Evolutionary conservation across 495 filamentous ascomycete species (phyloP).

Genomic region (Penicillium cataractarum): DNA sequence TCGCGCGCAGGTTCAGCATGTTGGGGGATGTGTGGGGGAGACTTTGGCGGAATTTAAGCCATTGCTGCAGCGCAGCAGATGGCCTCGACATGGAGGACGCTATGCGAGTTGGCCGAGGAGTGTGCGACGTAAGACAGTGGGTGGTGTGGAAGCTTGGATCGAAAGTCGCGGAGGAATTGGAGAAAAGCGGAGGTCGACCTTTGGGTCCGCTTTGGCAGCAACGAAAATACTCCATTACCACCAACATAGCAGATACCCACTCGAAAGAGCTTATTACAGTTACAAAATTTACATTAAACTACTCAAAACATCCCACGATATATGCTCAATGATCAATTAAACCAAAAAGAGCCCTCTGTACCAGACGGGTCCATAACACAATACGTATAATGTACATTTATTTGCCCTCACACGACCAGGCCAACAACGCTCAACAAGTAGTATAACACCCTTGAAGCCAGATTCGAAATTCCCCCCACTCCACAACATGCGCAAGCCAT

Average conservation of each 20-base stretch:
- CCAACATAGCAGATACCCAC: neutral
- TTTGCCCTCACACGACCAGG: slow-evolving; percentile 37
- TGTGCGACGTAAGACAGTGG: slow-evolving; percentile 9
- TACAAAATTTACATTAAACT: neutral
- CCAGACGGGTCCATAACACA: slow-evolving; percentile 41
- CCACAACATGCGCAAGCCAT: slow-evolving; percentile 12
- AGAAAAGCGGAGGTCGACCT: slow-evolving; percentile 18
- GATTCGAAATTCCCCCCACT: neutral
- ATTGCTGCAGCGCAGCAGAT: slow-evolving; percentile 15
- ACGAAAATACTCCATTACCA: neutral
- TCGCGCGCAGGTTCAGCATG: neutral
- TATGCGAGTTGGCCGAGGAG: neutral
- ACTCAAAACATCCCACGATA: slow-evolving; percentile 5
- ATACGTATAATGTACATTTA: slow-evolving; percentile 55
- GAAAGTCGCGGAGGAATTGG: slow-evolving; percentile 6
- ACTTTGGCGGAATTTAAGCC: slow-evolving; percentile 16
- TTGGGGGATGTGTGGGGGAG: slow-evolving; percentile 1
- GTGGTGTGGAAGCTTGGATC: slow-evolving; percentile 9
- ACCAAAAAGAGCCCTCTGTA: slow-evolving; percentile 33
- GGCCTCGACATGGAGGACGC: slow-evolving; percentile 18
- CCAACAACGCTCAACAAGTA: slow-evolving; percentile 35
- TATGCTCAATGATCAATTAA: slow-evolving; percentile 39
- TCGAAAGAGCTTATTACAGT: neutral
- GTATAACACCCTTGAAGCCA: slow-evolving; percentile 23
- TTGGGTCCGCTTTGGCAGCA: slow-evolving; percentile 12